Base-by-base conservation (phyloP, 2,329 filamentous ascomycete species). In the Colletotrichum sp. region DNA sequence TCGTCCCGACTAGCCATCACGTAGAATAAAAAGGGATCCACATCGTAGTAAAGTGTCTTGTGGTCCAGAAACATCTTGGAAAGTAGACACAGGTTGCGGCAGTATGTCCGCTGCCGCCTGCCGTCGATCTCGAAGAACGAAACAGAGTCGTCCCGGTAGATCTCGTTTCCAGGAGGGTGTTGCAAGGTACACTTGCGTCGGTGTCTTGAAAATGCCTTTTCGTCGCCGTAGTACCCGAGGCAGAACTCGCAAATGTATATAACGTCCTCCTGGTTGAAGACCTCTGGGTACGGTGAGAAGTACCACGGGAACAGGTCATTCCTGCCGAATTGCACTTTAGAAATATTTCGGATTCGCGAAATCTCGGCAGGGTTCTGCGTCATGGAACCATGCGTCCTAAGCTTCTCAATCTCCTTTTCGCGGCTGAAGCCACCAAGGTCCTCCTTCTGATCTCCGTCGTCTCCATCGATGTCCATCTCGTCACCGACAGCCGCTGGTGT, bases 191-290 rank as follows among this genome's bases (percentile, higher is more conserved):
- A 99, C 88, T 99, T 99, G 63, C 91, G 88, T 48, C 97, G 93
- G 83, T 99, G 97, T 34, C 97, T 92, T 66, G 91, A 89, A 81
- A 99, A 99, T 6, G 95, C 93, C 78, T 95, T 95, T 73, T 93
- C 88, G 81, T 96, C 93, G 77, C 94, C 95, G 81, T 95, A 98
- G 85, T 99, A 99, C 79, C 92, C 93, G 28, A 99, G 90, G 81
- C 97, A 99, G 85, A 98, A 98, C 84, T 99, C 98, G 90, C 98
- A 98, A 80, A 99, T 96, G 86, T 95, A 98, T 79, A 99, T 95
- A 78, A 97, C 90, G 79, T 99, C 97, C 79, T 94, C 94, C 80
- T 97, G 94, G 26, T 94, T 93, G 83, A 98, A 99, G 4, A 93
- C 89, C 82, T 98, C 94, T 0, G 97, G 97, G 81, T 99, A 99